Evolutionary conservation across 2,329 filamentous ascomycete genomes (phyloP), one percentile per base, ranked within the genome.

Genomic region (Fonsecaea multimorphosa): DNA sequence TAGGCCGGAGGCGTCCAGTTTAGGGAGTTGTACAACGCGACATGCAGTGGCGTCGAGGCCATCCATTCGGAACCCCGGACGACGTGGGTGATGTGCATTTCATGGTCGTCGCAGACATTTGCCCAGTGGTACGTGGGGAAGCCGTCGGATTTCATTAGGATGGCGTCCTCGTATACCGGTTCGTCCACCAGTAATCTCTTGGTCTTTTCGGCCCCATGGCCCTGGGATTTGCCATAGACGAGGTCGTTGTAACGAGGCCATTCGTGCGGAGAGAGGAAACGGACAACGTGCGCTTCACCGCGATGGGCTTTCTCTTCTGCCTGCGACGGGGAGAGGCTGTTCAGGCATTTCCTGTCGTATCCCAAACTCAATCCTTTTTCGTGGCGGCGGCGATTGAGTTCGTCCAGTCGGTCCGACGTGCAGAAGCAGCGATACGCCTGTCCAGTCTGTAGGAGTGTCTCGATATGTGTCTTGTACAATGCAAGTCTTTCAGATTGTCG

Each of bases 51-150:
- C 0, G 95, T 98, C 0, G 93, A 97, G 36, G 94, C 87, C 80
- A 99, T 90, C 95, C 95, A 99, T 85, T 99, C 95, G 29, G 90
- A 89, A 60, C 94, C 95, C 49, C 95, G 89, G 65, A 99, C 91
- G 14, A 99, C 95, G 77, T 98, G 94, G 0, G 93, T 97, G 71
- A 99, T 96, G 66, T 91, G 82, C 95, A 99, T 99, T 66, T 90
- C 83, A 76, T 97, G 92, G 74, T 99, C 95, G 74, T 99, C 95
- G 3, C 99, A 89, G 8, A 99, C 94, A 74, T 98, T 99, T 3
- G 95, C 95, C 67, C 99, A 89, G 77, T 99, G 95, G 74, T 99
- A 99, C 0, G 96, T 99, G 0, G 95, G 95, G 70, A 91, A 91
- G 0, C 93, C 93, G 75, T 99, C 95, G 0, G 89, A 89, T 78